These are phyloP conservation scores for Auricularia sp. DNA, from an alignment of 768 basidiomycete genomes.

Conservation along the genomic window DNA sequence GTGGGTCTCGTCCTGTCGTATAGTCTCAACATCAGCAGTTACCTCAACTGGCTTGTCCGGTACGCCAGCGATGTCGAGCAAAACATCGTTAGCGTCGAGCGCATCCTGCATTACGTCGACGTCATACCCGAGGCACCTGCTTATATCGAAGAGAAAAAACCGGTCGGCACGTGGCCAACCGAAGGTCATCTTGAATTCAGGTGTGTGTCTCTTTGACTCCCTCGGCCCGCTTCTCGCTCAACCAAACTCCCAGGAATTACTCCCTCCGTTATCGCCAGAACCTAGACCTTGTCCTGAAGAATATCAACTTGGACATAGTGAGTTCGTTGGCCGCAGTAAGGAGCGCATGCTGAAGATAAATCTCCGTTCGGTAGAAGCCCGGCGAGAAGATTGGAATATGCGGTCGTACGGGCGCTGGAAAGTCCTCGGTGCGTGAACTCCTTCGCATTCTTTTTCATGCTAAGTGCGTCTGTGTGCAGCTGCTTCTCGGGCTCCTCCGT, in stretches of 20 bases:
- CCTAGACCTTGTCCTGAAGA: slow-evolving; percentile 66
- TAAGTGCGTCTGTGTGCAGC: slow-evolving; percentile 19
- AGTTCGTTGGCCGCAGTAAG: slow-evolving; percentile 8
- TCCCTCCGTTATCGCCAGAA: slow-evolving; percentile 72
- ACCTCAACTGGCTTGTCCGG: slow-evolving; percentile 77
- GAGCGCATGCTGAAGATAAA: no score
- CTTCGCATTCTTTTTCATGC: no score
- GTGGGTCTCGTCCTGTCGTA: slow-evolving; percentile 83
- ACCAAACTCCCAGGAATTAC: slow-evolving; percentile 37
- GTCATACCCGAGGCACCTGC: slow-evolving; percentile 65
- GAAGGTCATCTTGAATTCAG: slow-evolving; percentile 65
- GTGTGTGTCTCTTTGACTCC: slow-evolving; percentile 25
- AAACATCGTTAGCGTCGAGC: slow-evolving; percentile 82
- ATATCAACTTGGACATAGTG: slow-evolving; percentile 62
- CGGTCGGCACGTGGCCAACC: slow-evolving; percentile 56
- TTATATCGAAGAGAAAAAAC: slow-evolving; percentile 51
- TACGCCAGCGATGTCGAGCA: slow-evolving; percentile 84
- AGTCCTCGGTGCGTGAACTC: slow-evolving; percentile 48
- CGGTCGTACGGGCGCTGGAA: slow-evolving; percentile 68
- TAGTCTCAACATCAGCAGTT: slow-evolving; percentile 72
- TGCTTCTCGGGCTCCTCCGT: slow-evolving; percentile 64
- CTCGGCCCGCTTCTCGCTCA: neutral
- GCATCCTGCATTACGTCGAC: slow-evolving; percentile 72
- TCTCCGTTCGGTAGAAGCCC: slow-evolving; percentile 34
- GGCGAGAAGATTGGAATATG: slow-evolving; percentile 83